Evolutionary conservation across 441 rosid genomes (phyloP).

Genomic region (Populus hybrid): DNA sequence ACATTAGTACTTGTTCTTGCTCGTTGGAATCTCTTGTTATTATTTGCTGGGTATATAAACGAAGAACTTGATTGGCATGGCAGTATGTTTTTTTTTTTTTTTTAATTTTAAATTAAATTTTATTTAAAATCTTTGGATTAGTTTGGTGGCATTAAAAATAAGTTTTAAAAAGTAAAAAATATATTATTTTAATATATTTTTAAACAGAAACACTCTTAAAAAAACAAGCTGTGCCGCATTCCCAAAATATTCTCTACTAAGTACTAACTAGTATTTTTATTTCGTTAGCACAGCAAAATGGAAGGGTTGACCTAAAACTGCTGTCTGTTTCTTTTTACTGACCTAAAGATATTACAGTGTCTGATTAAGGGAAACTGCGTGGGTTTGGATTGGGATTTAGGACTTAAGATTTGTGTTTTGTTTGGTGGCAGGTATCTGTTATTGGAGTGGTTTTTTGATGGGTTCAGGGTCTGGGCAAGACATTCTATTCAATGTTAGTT

Average conservation of each 20-base stretch:
- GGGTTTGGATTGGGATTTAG: slow-evolving; percentile 6
- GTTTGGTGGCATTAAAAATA: slow-evolving; percentile 12
- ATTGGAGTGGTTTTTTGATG: slow-evolving; percentile 25
- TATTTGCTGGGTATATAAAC: no score
- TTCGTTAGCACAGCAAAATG: slow-evolving; percentile 4
- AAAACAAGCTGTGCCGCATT: no score
- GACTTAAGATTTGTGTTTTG: background rate
- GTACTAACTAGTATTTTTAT: background rate
- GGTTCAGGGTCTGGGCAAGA: background rate
- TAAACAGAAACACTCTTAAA: no score
- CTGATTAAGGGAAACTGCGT: slow-evolving; percentile 19
- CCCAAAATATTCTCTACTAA: no score
- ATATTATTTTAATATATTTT: no score
- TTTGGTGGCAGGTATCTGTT: slow-evolving; percentile 24
- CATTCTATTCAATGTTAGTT: background rate
- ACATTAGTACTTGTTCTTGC: slow-evolving; percentile 25
- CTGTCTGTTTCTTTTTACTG: slow-evolving; percentile 9
- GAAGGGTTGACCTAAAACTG: slow-evolving; percentile 41
- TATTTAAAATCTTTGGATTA: slow-evolving; percentile 32
- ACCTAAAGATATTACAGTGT: slow-evolving; percentile 1
- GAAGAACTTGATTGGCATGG: no score
- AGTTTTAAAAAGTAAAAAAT: no score
- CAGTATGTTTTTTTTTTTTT: slow-evolving; percentile 25
- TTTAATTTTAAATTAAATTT: slow-evolving; percentile 22
- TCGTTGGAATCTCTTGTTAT: slow-evolving; percentile 17